Evolutionary conservation across 2,329 filamentous ascomycete species (phyloP).

Genomic region (Chrysosporium queenslandicum): DNA sequence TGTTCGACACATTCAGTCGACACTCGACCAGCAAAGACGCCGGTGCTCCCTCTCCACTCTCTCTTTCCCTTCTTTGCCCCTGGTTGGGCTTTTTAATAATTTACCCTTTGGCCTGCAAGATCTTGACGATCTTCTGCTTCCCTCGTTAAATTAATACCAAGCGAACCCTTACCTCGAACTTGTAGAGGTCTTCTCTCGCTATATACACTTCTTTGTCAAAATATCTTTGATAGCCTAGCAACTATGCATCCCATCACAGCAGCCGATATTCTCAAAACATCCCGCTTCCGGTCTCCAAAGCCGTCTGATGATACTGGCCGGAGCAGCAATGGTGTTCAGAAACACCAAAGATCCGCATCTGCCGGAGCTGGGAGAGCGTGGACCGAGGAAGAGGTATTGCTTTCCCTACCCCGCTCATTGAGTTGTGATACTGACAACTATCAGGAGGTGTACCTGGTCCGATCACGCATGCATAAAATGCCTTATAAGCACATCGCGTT

Average conservation of each 20-base stretch:
- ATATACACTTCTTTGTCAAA: neutral
- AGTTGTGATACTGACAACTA: neutral
- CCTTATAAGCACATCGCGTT: slow-evolving; percentile 83
- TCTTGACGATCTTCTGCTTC: slow-evolving; percentile 19
- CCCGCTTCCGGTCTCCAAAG: slow-evolving; percentile 7
- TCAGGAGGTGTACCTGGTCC: slow-evolving; percentile 72
- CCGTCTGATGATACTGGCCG: neutral
- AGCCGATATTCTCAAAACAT: slow-evolving; percentile 10
- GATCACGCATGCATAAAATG: slow-evolving; percentile 78
- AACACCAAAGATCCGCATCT: slow-evolving; percentile 58
- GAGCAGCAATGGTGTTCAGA: slow-evolving; percentile 41
- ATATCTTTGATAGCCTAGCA: neutral
- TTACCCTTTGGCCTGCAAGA: slow-evolving; percentile 14
- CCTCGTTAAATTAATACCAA: slow-evolving; percentile 7
- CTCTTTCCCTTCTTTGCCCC: slow-evolving; percentile 43
- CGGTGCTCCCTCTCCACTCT: neutral
- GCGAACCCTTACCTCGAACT: neutral
- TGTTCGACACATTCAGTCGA: slow-evolving; percentile 8
- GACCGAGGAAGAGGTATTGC: slow-evolving; percentile 74
- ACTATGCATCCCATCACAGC: slow-evolving; percentile 9
- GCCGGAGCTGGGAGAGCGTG: slow-evolving; percentile 69
- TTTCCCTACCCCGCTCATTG: neutral
- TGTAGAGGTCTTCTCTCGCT: neutral
- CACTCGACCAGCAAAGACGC: neutral
- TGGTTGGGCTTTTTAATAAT: slow-evolving; percentile 41